Evolutionary conservation across 352 stramenopile genomes (phyloP), one percentile per base, ranked within the genome.

Genomic region (Phytopythium kandeliae): DNA sequence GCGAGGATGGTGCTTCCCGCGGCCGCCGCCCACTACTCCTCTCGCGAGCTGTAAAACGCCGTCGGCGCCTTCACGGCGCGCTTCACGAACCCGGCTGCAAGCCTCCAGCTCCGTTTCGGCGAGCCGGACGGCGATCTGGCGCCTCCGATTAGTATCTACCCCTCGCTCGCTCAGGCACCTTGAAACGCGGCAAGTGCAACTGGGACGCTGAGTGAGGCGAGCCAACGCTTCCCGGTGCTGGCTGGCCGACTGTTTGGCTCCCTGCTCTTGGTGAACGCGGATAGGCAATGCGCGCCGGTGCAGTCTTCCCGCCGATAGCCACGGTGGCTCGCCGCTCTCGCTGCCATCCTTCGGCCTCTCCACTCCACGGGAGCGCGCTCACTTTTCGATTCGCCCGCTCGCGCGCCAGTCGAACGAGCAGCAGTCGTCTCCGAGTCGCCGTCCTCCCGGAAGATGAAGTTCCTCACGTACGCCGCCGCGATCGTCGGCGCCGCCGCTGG

Each of bases 391-490:
- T 51, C 17, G 44, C 44, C 34, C n/a, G 10, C 17, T 28, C 44
- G 28, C 7, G 21, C 21, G 22, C 40, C 40, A 31, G 22, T n/a
- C 15, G 43, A 19, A 37, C 26, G 26, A 36, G 25, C 43, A 21
- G 9, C 2, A 21, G 15, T 26, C 19, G 41, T 12, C 30, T 37
- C 15, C 22, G 21, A 5, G 25, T n/a, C n/a, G n/a, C n/a, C n/a
- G n/a, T n/a, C n/a, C 21, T 30, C 41, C n/a, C 35, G n/a, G 17
- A 36, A 13, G 10, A 66, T 66, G 54, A 62, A 59, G 54, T 54
- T 62, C 33, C 34, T 59, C 21, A 22, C 51, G 17, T 52, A 51
- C 47, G 49, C 31, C 31, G 17, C 43, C 34, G 40, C 50, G n/a
- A 19, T 67, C n/a, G n/a, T 62, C 9, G 35, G 10, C 10, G 40